Evolutionary conservation across 192 early-diverging fungal genomes (phyloP).

Genomic region (Coemansia sp.): DNA sequence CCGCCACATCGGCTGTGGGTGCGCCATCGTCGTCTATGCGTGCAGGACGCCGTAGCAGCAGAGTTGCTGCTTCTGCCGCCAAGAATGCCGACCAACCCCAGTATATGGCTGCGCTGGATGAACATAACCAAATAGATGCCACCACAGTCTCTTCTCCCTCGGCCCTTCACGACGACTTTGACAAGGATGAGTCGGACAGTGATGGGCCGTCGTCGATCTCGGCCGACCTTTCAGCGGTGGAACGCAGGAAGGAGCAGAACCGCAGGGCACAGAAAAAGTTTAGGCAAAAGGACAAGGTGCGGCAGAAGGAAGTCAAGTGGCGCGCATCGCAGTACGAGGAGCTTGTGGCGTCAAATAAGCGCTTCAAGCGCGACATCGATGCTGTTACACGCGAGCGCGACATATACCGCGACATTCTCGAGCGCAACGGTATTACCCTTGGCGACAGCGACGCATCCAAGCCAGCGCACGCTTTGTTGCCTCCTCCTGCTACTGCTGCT

Average conservation of each 20-base stretch:
- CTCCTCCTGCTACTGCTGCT: background rate
- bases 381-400: conserved; percentile 39
- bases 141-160: background rate
- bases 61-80: background rate
- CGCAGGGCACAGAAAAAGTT: conserved; percentile 57
- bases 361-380: conserved; percentile 53
- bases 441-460: background rate
- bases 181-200: conserved; percentile 14
- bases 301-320: conserved; percentile 56
- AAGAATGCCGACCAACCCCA: background rate
- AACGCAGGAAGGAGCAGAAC: conserved; percentile 55
- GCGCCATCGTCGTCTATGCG: background rate
- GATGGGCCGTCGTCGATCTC: conserved; percentile 25
- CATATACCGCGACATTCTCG: conserved; percentile 40
- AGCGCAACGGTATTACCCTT: conserved; percentile 38
- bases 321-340: conserved; percentile 53
- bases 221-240: conserved; percentile 32
- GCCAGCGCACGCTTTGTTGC: background rate
- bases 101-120: conserved; percentile 1
- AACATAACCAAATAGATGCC: conserved; percentile 5
- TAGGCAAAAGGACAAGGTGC: conserved; percentile 56
- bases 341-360: conserved; percentile 48
- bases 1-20: background rate
- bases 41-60: background rate
- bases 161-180: background rate